Percentiles rank a stretch among this genome's conserved stretches.
Evolutionary conservation across 1,139 yeast genomes (phyloP).

Genomic region (Wickerhamomyces sp.): DNA sequence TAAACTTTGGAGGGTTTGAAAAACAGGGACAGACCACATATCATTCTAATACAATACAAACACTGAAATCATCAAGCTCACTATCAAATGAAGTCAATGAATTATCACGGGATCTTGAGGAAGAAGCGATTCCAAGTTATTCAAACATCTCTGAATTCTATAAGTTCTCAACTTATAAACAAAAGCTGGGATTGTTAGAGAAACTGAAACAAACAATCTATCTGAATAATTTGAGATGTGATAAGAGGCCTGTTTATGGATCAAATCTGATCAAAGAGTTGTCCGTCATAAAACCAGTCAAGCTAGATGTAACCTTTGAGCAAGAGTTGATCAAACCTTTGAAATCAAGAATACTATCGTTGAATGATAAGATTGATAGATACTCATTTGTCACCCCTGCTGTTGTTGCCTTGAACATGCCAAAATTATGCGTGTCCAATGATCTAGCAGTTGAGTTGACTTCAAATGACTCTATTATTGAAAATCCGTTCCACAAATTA

Average conservation of each 20-base stretch:
- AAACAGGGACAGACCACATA: slow-evolving; percentile 36
- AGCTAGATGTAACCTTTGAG: slow-evolving; percentile 7
- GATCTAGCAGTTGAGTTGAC: slow-evolving; percentile 18
- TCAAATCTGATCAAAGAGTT: slow-evolving; percentile 34
- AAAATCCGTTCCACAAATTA: slow-evolving; percentile 74
- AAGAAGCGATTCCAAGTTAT: slow-evolving; percentile 35
- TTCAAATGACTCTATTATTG: slow-evolving; percentile 23
- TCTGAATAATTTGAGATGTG: slow-evolving; percentile 60
- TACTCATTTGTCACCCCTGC: slow-evolving; percentile 87
- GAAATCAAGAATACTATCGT: slow-evolving; percentile 26
- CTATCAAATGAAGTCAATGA: slow-evolving; percentile 40
- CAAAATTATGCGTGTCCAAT: slow-evolving; percentile 37
- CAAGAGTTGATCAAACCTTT: slow-evolving; percentile 31
- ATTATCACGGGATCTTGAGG: slow-evolving; percentile 29
- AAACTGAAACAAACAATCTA: slow-evolving; percentile 55
- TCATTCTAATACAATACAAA: slow-evolving; percentile 41
- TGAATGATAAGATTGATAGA: slow-evolving; percentile 57
- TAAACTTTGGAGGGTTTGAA: slow-evolving; percentile 50
- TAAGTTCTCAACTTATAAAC: slow-evolving; percentile 46
- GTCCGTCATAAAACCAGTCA: slow-evolving; percentile 17
- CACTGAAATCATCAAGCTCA: slow-evolving; percentile 23
- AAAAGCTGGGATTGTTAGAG: slow-evolving; percentile 45
- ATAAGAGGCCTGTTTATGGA: slow-evolving; percentile 54
- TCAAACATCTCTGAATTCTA: slow-evolving; percentile 58
- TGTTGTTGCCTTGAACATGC: slow-evolving; percentile 74